Evolutionary conservation across 164 flowering plant species (phyloP).

Genomic region (Vitis riparia): DNA sequence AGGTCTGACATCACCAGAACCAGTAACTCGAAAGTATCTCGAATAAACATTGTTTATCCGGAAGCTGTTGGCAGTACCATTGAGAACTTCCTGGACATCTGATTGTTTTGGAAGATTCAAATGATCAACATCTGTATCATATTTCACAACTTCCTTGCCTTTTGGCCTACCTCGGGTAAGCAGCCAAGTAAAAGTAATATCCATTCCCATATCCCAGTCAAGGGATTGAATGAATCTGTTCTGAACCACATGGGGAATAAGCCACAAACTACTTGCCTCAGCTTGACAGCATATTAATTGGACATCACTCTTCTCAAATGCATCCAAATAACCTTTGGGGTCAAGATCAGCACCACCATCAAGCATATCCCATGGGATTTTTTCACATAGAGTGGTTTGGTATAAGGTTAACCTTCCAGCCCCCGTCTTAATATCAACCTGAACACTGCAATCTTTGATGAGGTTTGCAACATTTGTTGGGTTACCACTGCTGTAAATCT

Average conservation of each 20-base stretch:
- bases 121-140: slow-evolving; percentile 39
- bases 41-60: slow-evolving; percentile 61
- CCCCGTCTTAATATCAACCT: slow-evolving; percentile 68
- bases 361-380: slow-evolving; percentile 51
- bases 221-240: slow-evolving; percentile 62
- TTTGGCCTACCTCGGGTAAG: slow-evolving; percentile 87
- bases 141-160: slow-evolving; percentile 89
- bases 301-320: slow-evolving; percentile 72
- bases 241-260: slow-evolving; percentile 76
- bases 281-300: slow-evolving; percentile 94
- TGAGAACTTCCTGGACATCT: slow-evolving; percentile 66
- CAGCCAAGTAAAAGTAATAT: slow-evolving; percentile 69
- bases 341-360: slow-evolving; percentile 44
- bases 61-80: slow-evolving; percentile 73
- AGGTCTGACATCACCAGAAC: slow-evolving; percentile 88
- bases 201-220: slow-evolving; percentile 39
- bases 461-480: slow-evolving; percentile 98
- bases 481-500: slow-evolving; percentile 99
- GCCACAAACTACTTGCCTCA: slow-evolving; percentile 88
- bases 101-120: slow-evolving; percentile 57
- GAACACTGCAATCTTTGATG: slow-evolving; percentile 80
- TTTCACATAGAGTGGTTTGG: slow-evolving; percentile 84
- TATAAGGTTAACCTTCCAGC: slow-evolving; percentile 84
- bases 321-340: slow-evolving; percentile 49
- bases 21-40: slow-evolving; percentile 84